A percentile compares a stretch with the other conserved stretches of the same genome.
These are phyloP conservation scores for Monilinia vaccinii-corymbosi DNA, from an alignment of 2,329 filamentous ascomycete genomes.

Conservation along the genomic window DNA sequence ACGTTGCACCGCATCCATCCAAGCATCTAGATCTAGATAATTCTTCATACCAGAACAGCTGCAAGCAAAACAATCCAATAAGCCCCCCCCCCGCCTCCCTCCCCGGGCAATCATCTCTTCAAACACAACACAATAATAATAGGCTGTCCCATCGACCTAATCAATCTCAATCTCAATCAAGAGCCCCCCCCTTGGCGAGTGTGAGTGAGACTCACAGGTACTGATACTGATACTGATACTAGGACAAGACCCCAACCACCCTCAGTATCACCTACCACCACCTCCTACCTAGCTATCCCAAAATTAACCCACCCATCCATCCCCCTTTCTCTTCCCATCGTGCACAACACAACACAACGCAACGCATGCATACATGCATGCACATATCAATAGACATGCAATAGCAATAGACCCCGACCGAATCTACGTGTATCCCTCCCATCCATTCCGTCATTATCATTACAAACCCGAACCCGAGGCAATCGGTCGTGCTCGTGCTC, in stretches of 20 bases:
- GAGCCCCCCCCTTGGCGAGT: too few relatives aligned
- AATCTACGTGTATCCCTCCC: not conserved
- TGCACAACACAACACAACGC: not conserved
- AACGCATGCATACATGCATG: not conserved
- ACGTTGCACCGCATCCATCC: not conserved
- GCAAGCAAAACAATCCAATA: not conserved
- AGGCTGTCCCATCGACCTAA: too few relatives aligned
- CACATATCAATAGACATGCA: not conserved
- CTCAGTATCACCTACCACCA: not conserved
- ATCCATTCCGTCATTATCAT: not conserved
- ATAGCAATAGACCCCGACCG: constrained; percentile 4
- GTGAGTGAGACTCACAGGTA: too few relatives aligned
- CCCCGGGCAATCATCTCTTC: too few relatives aligned
- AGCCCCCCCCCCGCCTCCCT: too few relatives aligned
- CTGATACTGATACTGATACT: too few relatives aligned
- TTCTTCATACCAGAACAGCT: not conserved
- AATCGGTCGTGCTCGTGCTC: not conserved
- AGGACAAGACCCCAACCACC: not conserved
- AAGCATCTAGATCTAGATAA: not conserved
- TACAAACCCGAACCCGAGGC: not conserved
- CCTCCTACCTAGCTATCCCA: too few relatives aligned
- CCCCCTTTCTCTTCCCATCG: not conserved
- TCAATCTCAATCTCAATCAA: too few relatives aligned
- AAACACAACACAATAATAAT: too few relatives aligned
- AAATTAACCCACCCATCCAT: too few relatives aligned